Conservation (phyloP, 139 green algal genomes). For the Ettlia oleoabundans region DNA sequence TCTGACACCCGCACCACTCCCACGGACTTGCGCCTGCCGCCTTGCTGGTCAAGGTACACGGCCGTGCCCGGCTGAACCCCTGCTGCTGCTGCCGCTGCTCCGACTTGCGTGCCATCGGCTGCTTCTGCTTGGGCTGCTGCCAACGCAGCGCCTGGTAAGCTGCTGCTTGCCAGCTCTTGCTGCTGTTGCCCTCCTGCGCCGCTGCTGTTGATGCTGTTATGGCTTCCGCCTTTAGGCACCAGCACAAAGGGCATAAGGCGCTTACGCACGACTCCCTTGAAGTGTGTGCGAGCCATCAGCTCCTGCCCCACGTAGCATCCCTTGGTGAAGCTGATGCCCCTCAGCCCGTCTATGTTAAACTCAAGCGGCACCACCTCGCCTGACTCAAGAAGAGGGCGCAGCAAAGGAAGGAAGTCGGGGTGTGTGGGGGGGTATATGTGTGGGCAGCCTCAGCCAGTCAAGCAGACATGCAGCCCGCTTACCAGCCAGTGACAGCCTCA, state of each 20-base stretch:
- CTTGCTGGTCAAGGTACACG: background rate
- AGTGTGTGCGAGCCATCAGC: constrained; percentile 81
- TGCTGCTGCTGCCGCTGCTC: background rate
- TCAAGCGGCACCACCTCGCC: constrained; percentile 87
- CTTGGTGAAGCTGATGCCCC: constrained; percentile 92
- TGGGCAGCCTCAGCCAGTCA: background rate
- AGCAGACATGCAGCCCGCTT: too few relatives aligned
- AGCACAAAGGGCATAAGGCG: constrained; percentile 78
- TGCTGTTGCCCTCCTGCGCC: too few relatives aligned
- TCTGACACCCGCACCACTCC: constrained; percentile 36
- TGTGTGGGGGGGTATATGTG: background rate
- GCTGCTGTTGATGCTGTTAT: background rate
- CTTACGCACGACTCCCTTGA: constrained; percentile 83
- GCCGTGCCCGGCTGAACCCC: background rate
- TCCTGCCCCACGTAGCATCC: constrained; percentile 98
- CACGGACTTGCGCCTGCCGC: constrained; percentile 1
- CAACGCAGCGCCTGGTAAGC: background rate
- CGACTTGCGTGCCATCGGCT: background rate
- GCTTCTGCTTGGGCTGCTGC: background rate
- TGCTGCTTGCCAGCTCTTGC: too few relatives aligned
- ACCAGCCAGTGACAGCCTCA: too few relatives aligned
- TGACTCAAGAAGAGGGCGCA: constrained; percentile 41
- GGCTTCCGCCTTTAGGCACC: background rate
- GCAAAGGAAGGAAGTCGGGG: background rate
- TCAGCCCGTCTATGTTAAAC: constrained; percentile 92